A percentile compares a stretch with the other conserved stretches of the same genome.
These are phyloP conservation scores for Cladosporium colombiae DNA, from an alignment of 2,329 filamentous ascomycete genomes.

Conservation along the genomic window DNA sequence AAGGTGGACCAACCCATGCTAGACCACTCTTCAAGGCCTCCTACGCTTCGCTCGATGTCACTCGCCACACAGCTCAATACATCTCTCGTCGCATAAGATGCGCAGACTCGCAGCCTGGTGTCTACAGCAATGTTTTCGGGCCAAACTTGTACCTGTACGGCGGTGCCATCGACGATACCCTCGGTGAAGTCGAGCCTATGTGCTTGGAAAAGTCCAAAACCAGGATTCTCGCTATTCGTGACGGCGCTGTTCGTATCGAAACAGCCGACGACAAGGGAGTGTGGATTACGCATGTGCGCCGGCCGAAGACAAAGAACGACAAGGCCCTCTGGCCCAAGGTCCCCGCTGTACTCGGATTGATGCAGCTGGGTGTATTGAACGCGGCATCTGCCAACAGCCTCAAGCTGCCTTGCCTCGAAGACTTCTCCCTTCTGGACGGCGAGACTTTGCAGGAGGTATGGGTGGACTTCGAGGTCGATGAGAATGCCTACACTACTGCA, in stretches of 20 bases:
- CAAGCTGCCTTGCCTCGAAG: constrained; percentile 25
- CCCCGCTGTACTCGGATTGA: constrained; percentile 40
- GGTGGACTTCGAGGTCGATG: constrained; percentile 40
- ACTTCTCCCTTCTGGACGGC: constrained; percentile 36
- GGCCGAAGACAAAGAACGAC: constrained; percentile 42
- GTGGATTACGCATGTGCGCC: constrained; percentile 46
- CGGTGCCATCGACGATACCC: constrained; percentile 41
- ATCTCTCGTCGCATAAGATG: constrained; percentile 48
- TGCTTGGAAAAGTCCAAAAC: constrained; percentile 28
- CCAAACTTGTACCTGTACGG: constrained; percentile 45
- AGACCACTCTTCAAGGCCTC: constrained; percentile 44
- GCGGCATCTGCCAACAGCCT: constrained; percentile 20
- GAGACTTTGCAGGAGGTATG: constrained; percentile 45
- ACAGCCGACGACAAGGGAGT: constrained; percentile 44
- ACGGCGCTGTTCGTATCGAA: constrained; percentile 39
- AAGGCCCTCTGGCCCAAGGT: constrained; percentile 46
- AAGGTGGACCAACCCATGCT: constrained; percentile 41
- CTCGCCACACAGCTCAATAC: constrained; percentile 38
- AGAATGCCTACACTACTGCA: constrained; percentile 35
- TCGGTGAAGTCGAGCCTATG: constrained; percentile 21
- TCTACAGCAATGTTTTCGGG: constrained; percentile 42
- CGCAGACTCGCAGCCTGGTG: constrained; percentile 47
- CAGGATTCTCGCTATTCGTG: constrained; percentile 40
- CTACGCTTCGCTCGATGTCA: constrained; percentile 42
- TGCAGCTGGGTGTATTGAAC: constrained; percentile 39